A percentile compares a stretch with the other conserved stretches of the same genome.
These are phyloP conservation scores for Exophiala calicioides DNA, from an alignment of 2,329 filamentous ascomycete genomes.

Conservation along the genomic window DNA sequence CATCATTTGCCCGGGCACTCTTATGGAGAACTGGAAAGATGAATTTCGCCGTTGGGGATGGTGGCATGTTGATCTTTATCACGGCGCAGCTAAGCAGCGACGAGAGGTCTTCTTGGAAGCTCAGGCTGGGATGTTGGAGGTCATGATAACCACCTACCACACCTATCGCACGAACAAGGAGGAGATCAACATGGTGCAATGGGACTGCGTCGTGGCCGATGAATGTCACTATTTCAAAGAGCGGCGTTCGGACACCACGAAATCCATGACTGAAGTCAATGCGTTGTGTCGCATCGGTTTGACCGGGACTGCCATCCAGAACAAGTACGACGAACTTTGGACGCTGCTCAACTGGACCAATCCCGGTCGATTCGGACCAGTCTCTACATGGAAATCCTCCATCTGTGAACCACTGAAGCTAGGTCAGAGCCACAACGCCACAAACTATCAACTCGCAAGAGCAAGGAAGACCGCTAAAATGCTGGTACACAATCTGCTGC, in stretches of 20 bases:
- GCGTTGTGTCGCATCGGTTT: slow-evolving; percentile 88
- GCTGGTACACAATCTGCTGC: slow-evolving; percentile 82
- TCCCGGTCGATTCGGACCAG: slow-evolving; percentile 68
- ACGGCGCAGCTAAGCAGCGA: slow-evolving; percentile 64
- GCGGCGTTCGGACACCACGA: slow-evolving; percentile 71
- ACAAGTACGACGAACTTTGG: slow-evolving; percentile 97
- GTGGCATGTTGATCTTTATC: slow-evolving; percentile 86
- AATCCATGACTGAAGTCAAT: slow-evolving; percentile 87
- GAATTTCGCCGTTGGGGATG: slow-evolving; percentile 91
- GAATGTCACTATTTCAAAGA: slow-evolving; percentile 93
- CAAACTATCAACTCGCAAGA: slow-evolving; percentile 74
- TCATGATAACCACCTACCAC: slow-evolving; percentile 91
- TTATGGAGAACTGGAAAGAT: slow-evolving; percentile 88
- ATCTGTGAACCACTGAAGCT: slow-evolving; percentile 79
- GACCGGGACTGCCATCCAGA: slow-evolving; percentile 95
- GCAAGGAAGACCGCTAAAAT: slow-evolving; percentile 80
- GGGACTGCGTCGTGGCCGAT: slow-evolving; percentile 93
- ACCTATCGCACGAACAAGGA: slow-evolving; percentile 79
- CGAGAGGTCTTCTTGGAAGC: slow-evolving; percentile 73
- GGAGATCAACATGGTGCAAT: slow-evolving; percentile 77
- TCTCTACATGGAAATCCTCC: slow-evolving; percentile 73
- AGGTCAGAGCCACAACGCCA: slow-evolving; percentile 92
- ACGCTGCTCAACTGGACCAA: slow-evolving; percentile 95
- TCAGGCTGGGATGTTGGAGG: slow-evolving; percentile 73
- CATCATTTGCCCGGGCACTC: slow-evolving; percentile 82